A percentile compares a stretch with the other conserved stretches of the same genome.
phyloP scores from a whole-genome alignment of 1,284 basidiomycete species.

The Rhizopogon parksii region DNA sequence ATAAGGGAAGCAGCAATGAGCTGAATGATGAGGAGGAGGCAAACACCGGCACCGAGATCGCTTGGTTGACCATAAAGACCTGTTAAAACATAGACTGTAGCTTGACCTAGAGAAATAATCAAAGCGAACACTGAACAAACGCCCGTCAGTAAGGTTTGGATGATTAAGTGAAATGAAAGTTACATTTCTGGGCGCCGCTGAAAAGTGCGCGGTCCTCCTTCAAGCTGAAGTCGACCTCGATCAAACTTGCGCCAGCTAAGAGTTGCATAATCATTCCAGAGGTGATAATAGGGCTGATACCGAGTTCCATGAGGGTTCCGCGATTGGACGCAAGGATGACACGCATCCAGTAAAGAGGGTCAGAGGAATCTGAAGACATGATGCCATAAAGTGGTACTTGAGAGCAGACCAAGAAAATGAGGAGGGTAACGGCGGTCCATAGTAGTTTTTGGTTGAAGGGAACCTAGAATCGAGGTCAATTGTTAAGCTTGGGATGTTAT shows the following conservation, averaged over 20 bases:
- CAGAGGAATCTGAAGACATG: constrained; percentile 96
- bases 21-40: constrained; percentile 92
- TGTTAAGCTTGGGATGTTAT: constrained; percentile 6
- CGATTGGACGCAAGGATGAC: constrained; percentile 98
- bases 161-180: constrained; percentile 28
- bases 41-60: constrained; percentile 95
- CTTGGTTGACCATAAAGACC: constrained; percentile 94
- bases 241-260: constrained; percentile 92
- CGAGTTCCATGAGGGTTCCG: constrained; percentile 98
- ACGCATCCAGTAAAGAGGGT: constrained; percentile 99
- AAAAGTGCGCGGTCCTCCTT: constrained; percentile 97
- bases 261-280: constrained; percentile 99
- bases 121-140: constrained; percentile 79
- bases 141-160: constrained; percentile 1
- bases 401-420: constrained; percentile 97
- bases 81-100: constrained; percentile 95
- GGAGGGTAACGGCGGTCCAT: constrained; percentile 95
- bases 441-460: constrained; percentile 94
- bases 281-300: constrained; percentile 96
- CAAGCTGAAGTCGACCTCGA: constrained; percentile 95
- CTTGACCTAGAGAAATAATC: constrained; percentile 94
- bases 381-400: constrained; percentile 96
- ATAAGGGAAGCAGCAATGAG: constrained; percentile 91
- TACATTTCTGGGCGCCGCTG: constrained; percentile 94
- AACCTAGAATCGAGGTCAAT: constrained; percentile 44